Conservation (phyloP, 2,329 filamentous ascomycete genomes). For the Bipolaris victoriae region DNA sequence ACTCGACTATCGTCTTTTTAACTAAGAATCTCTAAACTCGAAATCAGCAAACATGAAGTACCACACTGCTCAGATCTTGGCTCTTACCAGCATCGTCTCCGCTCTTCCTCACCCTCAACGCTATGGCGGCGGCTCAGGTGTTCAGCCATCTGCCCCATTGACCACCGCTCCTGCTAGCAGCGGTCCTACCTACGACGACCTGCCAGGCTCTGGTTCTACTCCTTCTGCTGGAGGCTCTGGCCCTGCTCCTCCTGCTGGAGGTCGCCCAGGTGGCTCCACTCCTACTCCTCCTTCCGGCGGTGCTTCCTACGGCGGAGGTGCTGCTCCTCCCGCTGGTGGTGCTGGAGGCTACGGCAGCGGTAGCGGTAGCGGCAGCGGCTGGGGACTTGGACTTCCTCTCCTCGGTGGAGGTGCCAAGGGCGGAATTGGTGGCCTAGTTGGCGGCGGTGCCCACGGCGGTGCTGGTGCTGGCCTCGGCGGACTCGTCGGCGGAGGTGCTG, state of each 20-base stretch:
- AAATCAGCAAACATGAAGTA: constrained; percentile 16
- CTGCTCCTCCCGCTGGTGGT: not conserved
- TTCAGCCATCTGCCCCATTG: constrained; percentile 2
- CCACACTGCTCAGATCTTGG: constrained; percentile 9
- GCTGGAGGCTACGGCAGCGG: not conserved
- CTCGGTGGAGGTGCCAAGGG: not conserved
- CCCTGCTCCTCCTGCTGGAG: not conserved
- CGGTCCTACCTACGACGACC: constrained; percentile 5
- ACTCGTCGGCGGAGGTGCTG: not conserved
- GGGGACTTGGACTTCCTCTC: not conserved
- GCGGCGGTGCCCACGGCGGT: not conserved
- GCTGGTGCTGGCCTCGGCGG: not conserved
- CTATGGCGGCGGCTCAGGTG: not conserved
- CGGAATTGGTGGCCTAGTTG: not conserved
- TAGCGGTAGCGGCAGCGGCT: too few species aligned
- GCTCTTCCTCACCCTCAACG: constrained; percentile 11
- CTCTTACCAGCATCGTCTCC: constrained; percentile 10
- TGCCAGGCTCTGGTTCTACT: not conserved
- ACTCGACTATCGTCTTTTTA: not conserved
- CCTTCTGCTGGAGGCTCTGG: not conserved
- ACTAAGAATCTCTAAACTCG: not conserved
- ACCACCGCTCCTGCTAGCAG: constrained; percentile 1
- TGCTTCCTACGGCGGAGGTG: not conserved
- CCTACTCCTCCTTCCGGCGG: not conserved
- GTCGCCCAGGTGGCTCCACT: not conserved